These are phyloP conservation scores for Fusarium acutatum DNA, from an alignment of 2,329 filamentous ascomycete genomes.

Conservation along the genomic window DNA sequence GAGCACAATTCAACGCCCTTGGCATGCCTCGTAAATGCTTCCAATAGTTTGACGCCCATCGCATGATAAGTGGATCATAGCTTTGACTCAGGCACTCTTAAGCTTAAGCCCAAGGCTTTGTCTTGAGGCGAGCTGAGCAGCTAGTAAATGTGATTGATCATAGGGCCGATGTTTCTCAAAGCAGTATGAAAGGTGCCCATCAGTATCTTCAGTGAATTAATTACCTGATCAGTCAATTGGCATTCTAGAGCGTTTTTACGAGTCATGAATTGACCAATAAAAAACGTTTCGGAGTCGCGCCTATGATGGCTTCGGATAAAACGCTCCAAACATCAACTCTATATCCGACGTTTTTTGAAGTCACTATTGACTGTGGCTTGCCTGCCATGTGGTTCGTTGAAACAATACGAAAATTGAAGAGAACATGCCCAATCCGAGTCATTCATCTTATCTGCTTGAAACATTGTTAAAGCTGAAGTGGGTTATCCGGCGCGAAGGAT, in stretches of 20 bases:
- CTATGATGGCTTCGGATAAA: not conserved
- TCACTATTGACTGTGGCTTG: not conserved
- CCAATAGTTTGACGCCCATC: not conserved
- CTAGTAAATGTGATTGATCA: not conserved
- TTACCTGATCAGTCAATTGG: not conserved
- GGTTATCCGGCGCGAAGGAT: not conserved
- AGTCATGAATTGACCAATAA: not conserved
- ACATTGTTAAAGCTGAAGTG: not conserved
- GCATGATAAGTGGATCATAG: not conserved
- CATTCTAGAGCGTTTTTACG: not conserved
- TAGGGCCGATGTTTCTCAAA: not conserved
- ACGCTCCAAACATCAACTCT: not conserved
- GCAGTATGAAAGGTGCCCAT: not conserved
- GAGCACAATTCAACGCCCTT: not conserved
- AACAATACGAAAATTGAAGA: not conserved
- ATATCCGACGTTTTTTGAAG: not conserved
- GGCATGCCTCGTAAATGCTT: not conserved
- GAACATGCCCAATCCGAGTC: not conserved
- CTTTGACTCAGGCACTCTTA: not conserved
- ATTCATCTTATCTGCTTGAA: not conserved
- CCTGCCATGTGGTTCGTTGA: not conserved
- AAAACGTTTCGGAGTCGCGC: not conserved
- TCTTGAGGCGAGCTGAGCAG: not conserved
- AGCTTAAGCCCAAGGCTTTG: not conserved
- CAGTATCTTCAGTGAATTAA: not conserved